phyloP scores from a whole-genome alignment of 208 protist species.

The Acanthamoeba polyphaga region DNA sequence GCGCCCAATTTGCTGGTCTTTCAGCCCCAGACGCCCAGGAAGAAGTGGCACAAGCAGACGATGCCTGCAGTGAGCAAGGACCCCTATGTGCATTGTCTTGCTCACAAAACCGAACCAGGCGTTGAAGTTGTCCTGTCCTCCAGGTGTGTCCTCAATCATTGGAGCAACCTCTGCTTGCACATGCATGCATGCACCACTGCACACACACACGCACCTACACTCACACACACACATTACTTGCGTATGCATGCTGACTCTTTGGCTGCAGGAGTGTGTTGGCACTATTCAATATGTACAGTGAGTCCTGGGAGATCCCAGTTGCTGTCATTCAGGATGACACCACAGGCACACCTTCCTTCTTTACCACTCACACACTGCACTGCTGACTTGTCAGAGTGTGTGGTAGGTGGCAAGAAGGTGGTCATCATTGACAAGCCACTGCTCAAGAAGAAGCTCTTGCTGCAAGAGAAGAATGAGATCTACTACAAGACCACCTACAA shows the following conservation, averaged over 20 bases:
- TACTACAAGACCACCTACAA: constrained; percentile 58
- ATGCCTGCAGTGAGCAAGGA: constrained; percentile 48
- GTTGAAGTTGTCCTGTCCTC: constrained; percentile 37
- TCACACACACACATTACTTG: neutral
- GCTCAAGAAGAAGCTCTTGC: constrained; percentile 60
- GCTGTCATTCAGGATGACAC: constrained; percentile 16
- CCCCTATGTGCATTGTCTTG: constrained; percentile 12
- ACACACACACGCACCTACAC: neutral
- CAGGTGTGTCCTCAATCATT: neutral
- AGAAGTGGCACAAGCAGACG: constrained; percentile 32
- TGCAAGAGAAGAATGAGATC: constrained; percentile 60
- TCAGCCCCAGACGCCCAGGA: neutral
- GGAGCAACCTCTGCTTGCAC: no score
- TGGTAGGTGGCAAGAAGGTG: constrained; percentile 30
- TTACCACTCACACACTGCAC: neutral
- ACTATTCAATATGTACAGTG: constrained; percentile 59
- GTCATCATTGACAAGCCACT: constrained; percentile 42
- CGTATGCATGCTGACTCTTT: no score
- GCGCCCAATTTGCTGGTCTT: constrained; percentile 39
- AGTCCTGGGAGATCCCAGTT: constrained; percentile 45
- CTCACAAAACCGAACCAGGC: neutral
- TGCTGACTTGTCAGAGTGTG: neutral
- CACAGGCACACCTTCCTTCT: neutral
- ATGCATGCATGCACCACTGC: neutral
- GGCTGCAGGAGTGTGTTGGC: constrained; percentile 16